Conservation (phyloP, 495 filamentous ascomycete genomes). For the Oidiodendron maius region DNA sequence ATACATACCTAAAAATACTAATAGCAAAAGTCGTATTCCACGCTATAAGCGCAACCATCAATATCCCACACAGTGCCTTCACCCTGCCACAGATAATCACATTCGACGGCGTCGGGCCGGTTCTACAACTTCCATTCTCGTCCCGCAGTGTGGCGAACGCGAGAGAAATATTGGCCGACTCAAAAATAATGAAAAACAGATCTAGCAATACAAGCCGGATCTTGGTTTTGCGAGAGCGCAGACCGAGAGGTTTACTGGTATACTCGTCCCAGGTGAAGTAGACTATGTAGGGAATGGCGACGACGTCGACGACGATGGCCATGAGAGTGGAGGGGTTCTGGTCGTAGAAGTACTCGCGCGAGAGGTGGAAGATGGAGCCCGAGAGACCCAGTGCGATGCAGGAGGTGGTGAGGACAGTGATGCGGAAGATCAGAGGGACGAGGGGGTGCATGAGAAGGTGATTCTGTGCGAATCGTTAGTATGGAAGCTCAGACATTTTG, state of each 20-base stretch:
- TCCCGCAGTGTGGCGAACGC: slow-evolving; percentile 81
- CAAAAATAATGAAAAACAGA: slow-evolving; percentile 93
- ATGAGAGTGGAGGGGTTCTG: slow-evolving; percentile 69
- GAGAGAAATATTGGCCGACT: slow-evolving; percentile 82
- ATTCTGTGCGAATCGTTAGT: slow-evolving; percentile 16
- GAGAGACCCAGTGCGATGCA: slow-evolving; percentile 76
- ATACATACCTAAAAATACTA: slow-evolving; percentile 70
- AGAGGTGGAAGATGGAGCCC: slow-evolving; percentile 62
- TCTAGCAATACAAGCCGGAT: slow-evolving; percentile 84
- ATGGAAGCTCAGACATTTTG: neutral
- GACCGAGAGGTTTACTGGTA: slow-evolving; percentile 82
- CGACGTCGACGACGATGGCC: slow-evolving; percentile 82
- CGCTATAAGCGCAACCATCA: slow-evolving; percentile 76
- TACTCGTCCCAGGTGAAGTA: slow-evolving; percentile 98
- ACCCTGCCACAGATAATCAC: slow-evolving; percentile 59
- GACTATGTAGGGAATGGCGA: slow-evolving; percentile 81
- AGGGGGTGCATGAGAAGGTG: slow-evolving; percentile 73
- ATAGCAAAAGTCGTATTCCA: slow-evolving; percentile 89
- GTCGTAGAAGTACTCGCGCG: slow-evolving; percentile 30
- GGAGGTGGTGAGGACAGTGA: slow-evolving; percentile 78
- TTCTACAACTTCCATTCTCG: slow-evolving; percentile 55
- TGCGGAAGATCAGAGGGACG: slow-evolving; percentile 75
- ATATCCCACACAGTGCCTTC: slow-evolving; percentile 70
- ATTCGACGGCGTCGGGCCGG: slow-evolving; percentile 32
- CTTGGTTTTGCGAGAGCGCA: slow-evolving; percentile 77